Evolutionary conservation across 768 basidiomycete genomes (phyloP), one percentile per base, ranked within the genome.

Genomic region (Exsudoporus frostii): DNA sequence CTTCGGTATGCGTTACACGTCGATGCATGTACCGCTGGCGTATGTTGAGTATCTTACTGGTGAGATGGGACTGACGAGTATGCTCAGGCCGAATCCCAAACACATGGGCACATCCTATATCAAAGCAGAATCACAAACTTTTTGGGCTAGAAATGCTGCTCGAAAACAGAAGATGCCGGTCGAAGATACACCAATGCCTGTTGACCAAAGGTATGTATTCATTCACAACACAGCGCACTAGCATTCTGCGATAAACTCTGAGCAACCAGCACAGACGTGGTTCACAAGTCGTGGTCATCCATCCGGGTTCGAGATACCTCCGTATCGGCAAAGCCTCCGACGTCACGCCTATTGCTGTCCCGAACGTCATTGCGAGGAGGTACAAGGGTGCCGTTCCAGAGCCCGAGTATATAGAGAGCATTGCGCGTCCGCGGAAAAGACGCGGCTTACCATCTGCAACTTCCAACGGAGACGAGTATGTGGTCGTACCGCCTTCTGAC

Each of bases 11-110:
- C 81, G 84, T 42, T 92, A 86, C 70, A 92, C 92, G 5, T 76
- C 80, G 14, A 93, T 93, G 70, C 77, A 84, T 70, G 90, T 92
- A 10, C 92, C 91, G 27, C 70, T 89, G 54, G 79, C 83, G 86
- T 90, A 63, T 56, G 78, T 68, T 69, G 29, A 25, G 42, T 55
- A 15, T 46, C 51, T 48, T 30, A 11, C 39, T 46, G 29, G 48
- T 17, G 27, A 30, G 48, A 48, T 45, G 38, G 44, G 48, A 47
- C 56, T 68, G 49, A 63, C 46, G 14, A 40, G 27, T 20, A 49
- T 41, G 19, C 41, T 11, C 61, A 91, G 88, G 51, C 79, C 83
- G 30, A 92, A 91, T 67, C 88, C 87, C 32, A 93, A 92, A 65
- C 86, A 92, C 61, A 78, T 83, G 67, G 83, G 82, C 30, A 83